Conservation (phyloP, 1,139 yeast genomes). For the Yamadazyma dendronema region DNA sequence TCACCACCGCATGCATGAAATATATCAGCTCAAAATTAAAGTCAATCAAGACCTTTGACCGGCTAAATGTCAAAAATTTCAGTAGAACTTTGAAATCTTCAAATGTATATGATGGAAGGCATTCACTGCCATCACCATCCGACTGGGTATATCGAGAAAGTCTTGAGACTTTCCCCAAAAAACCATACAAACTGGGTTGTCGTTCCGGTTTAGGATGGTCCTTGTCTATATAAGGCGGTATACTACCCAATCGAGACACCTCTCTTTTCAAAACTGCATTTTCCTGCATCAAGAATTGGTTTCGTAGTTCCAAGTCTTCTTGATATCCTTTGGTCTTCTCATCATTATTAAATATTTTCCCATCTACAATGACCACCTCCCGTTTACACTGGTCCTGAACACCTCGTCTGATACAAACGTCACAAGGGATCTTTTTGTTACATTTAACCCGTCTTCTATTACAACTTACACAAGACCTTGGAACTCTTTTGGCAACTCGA, state of each 20-base stretch:
- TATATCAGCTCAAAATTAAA: slow-evolving; percentile 14
- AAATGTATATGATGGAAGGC: slow-evolving; percentile 2
- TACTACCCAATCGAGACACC: not conserved
- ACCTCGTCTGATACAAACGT: slow-evolving; percentile 25
- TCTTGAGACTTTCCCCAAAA: slow-evolving; percentile 8
- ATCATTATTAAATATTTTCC: slow-evolving; percentile 9
- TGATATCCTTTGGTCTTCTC: not conserved
- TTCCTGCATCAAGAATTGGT: slow-evolving; percentile 1
- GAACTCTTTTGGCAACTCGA: slow-evolving; percentile 17
- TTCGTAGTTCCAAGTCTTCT: slow-evolving; percentile 3
- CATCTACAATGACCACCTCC: slow-evolving; percentile 15
- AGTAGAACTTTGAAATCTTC: slow-evolving; percentile 7
- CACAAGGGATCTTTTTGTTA: slow-evolving; percentile 30
- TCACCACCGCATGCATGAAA: slow-evolving; percentile 15
- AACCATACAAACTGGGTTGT: slow-evolving; percentile 7
- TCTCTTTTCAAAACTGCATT: not conserved
- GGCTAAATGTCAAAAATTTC: slow-evolving; percentile 7
- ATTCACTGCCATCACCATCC: slow-evolving; percentile 6
- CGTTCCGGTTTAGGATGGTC: not conserved
- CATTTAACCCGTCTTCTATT: slow-evolving; percentile 27
- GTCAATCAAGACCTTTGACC: slow-evolving; percentile 7
- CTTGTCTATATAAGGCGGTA: not conserved
- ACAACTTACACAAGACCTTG: slow-evolving; percentile 26
- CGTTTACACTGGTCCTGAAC: slow-evolving; percentile 10
- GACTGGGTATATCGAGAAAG: not conserved